A percentile compares a stretch with the other conserved stretches of the same genome.
Conservation (phyloP, 2,329 filamentous ascomycete genomes). For the Furcasterigmium furcatum region DNA sequence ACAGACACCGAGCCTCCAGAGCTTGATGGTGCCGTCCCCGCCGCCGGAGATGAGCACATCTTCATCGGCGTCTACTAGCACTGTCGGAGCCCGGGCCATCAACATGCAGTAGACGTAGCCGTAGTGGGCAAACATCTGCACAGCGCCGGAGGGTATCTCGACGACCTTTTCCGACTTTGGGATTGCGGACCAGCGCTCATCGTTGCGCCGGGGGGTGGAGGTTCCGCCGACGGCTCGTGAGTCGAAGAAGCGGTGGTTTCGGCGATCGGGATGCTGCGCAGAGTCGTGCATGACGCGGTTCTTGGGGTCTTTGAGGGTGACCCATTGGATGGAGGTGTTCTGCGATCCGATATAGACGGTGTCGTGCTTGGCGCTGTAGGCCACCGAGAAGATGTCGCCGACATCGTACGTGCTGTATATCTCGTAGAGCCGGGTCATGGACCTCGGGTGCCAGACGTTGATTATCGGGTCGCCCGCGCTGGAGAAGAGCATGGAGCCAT, state of each 20-base stretch:
- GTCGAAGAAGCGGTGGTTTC: slow-evolving; percentile 90
- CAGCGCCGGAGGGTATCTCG: slow-evolving; percentile 77
- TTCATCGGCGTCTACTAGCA: slow-evolving; percentile 66
- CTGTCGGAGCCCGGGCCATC: slow-evolving; percentile 66
- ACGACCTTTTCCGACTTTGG: slow-evolving; percentile 56
- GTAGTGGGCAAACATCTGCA: slow-evolving; percentile 86
- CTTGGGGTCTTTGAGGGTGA: slow-evolving; percentile 64
- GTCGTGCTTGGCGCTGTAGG: slow-evolving; percentile 74
- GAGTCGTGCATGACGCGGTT: slow-evolving; percentile 58
- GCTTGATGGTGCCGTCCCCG: slow-evolving; percentile 88
- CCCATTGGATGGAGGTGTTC: slow-evolving; percentile 95
- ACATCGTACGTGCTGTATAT: slow-evolving; percentile 93
- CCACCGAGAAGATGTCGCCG: slow-evolving; percentile 93
- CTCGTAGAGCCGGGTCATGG: slow-evolving; percentile 75
- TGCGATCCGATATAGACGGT: slow-evolving; percentile 91
- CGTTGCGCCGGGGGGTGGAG: slow-evolving; percentile 69
- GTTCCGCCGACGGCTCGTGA: slow-evolving; percentile 73
- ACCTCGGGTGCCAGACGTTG: slow-evolving; percentile 85
- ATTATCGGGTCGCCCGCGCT: slow-evolving; percentile 91
- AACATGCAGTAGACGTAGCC: slow-evolving; percentile 98
- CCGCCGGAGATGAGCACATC: slow-evolving; percentile 88
- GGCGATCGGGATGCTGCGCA: slow-evolving; percentile 68
- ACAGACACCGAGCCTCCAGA: slow-evolving; percentile 68
- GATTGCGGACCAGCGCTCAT: slow-evolving; percentile 53
- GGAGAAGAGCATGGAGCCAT: slow-evolving; percentile 78